Conservation (phyloP, 768 basidiomycete species). For the Solioccasus polychromus region DNA sequence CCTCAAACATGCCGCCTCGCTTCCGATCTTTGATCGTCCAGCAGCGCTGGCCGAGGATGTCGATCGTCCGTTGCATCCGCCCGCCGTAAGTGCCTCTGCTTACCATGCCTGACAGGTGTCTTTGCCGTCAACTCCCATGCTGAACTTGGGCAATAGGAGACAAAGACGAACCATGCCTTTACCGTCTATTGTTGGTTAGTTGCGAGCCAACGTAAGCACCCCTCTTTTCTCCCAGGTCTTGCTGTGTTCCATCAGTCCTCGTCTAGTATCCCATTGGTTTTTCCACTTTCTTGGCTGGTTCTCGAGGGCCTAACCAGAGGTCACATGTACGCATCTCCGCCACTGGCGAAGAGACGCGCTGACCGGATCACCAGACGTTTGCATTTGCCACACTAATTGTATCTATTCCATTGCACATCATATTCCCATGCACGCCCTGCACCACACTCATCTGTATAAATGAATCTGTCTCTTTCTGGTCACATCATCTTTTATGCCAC, state of each 20-base stretch:
- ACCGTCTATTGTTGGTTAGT: constrained; percentile 20
- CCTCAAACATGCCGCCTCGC: constrained; percentile 8
- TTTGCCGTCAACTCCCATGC: too few species aligned
- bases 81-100: constrained; percentile 27
- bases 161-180: constrained; percentile 8
- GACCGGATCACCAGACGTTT: constrained; percentile 5
- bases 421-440: constrained; percentile 22
- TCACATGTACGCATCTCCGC: constrained; percentile 9
- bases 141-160: constrained; percentile 16
- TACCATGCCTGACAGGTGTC: constrained; percentile 13
- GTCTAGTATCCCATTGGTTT: constrained; percentile 24
- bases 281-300: constrained; percentile 24
- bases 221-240: not conserved
- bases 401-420: constrained; percentile 20
- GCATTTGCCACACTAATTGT: constrained; percentile 8
- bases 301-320: constrained; percentile 22
- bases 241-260: not conserved
- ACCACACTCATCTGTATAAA: constrained; percentile 17
- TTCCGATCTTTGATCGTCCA: constrained; percentile 8
- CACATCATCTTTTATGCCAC: constrained; percentile 12
- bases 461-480: constrained; percentile 7
- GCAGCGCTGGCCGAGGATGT: constrained; percentile 8
- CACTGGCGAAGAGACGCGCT: not conserved
- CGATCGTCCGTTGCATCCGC: constrained; percentile 13
- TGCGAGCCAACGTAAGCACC: constrained; percentile 24